Evolutionary conservation across 768 basidiomycete genomes (phyloP).

Genomic region (Cystoderma amianthinum): DNA sequence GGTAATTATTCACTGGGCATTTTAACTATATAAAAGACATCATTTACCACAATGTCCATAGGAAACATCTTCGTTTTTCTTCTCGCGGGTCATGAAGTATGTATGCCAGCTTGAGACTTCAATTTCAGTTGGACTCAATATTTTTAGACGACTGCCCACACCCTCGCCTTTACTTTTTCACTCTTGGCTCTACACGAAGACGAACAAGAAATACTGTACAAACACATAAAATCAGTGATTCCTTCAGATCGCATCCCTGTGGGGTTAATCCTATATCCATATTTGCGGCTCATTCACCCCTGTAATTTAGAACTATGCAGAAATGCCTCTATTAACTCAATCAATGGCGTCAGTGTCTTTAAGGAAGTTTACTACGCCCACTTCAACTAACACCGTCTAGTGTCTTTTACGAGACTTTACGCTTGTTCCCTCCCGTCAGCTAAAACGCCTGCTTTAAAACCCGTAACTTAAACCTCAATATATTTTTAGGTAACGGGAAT

Average conservation of each 20-base stretch:
- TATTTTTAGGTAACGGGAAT: no score
- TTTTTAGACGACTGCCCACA: slow-evolving; percentile 25
- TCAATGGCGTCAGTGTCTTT: slow-evolving; percentile 37
- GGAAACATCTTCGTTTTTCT: slow-evolving; percentile 45
- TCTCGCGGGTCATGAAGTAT: slow-evolving; percentile 57
- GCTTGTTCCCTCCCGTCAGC: no score
- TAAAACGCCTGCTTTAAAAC: no score
- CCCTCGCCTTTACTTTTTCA: slow-evolving; percentile 27
- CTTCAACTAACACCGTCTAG: no score
- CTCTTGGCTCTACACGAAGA: slow-evolving; percentile 31
- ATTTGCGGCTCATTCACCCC: background rate
- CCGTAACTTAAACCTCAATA: no score
- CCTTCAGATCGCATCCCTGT: slow-evolving; percentile 23
- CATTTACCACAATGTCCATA: slow-evolving; percentile 5
- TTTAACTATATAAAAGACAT: background rate
- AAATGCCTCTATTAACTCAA: slow-evolving; percentile 29
- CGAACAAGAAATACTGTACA: slow-evolving; percentile 25
- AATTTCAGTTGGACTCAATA: background rate
- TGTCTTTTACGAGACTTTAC: no score
- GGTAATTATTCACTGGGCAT: slow-evolving; percentile 13
- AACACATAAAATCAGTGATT: slow-evolving; percentile 24
- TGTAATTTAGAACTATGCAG: slow-evolving; percentile 26
- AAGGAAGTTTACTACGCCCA: no score
- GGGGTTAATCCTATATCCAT: slow-evolving; percentile 3
- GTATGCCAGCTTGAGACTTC: background rate